Evolutionary conservation across 139 green algal species (phyloP).

Genomic region (Closterium sp.): DNA sequence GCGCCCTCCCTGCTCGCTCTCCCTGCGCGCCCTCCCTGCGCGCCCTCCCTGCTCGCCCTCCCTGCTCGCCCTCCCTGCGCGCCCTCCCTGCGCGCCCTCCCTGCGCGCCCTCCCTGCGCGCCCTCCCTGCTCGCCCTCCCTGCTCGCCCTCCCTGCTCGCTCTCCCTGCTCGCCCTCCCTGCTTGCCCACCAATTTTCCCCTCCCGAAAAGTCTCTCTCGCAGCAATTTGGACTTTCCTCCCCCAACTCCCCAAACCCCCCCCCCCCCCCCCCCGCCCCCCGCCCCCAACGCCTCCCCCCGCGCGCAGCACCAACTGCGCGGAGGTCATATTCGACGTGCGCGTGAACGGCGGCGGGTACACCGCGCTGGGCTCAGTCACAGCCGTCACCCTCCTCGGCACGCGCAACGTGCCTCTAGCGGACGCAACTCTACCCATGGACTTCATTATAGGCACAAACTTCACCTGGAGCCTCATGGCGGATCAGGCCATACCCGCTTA

Average conservation of each 20-base stretch:
- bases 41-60: too few species aligned
- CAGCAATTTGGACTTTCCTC: neutral
- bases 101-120: too few species aligned
- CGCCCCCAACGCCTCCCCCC: neutral
- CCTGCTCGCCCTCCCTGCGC: too few species aligned
- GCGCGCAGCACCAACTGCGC: neutral
- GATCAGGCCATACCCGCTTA: neutral
- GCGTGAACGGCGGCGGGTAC: neutral
- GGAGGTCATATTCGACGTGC: neutral
- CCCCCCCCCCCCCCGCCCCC: too few species aligned
- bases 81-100: too few species aligned
- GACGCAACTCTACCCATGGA: neutral
- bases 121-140: too few species aligned
- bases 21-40: too few species aligned
- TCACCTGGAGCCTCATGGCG: neutral
- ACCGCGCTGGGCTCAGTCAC: neutral
- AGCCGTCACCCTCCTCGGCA: neutral
- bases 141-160: too few species aligned
- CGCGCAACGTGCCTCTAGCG: neutral
- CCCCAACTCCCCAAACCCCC: neutral
- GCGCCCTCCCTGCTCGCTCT: too few species aligned
- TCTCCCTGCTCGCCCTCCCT: too few species aligned
- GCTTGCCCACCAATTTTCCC: too few species aligned
- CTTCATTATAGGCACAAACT: neutral
- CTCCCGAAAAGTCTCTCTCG: too few species aligned